Conservation (phyloP, 1,139 yeast genomes). For the Candida pseudocylindracea region DNA sequence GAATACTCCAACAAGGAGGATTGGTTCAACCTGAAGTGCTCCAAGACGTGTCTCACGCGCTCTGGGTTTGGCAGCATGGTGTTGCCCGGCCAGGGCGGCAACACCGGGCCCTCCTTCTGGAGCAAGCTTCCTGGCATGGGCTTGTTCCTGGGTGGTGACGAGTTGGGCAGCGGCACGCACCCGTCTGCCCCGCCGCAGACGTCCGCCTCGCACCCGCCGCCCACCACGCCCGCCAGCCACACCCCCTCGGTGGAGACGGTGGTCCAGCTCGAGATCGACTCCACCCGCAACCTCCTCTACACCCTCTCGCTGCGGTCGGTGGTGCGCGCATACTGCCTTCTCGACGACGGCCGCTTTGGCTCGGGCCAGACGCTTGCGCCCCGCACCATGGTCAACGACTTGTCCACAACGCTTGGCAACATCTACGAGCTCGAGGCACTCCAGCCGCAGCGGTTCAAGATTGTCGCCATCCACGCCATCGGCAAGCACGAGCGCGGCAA, state of each 20-base stretch:
- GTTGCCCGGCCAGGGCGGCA: slow-evolving; percentile 12
- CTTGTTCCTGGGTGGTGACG: no score
- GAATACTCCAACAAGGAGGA: slow-evolving; percentile 71
- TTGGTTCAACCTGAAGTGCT: slow-evolving; percentile 73
- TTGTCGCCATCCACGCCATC: slow-evolving; percentile 43
- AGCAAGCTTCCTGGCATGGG: slow-evolving; percentile 16
- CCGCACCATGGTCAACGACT: slow-evolving; percentile 19
- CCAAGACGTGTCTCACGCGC: slow-evolving; percentile 59
- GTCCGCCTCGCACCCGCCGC: slow-evolving; percentile 3
- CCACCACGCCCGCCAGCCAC: not conserved
- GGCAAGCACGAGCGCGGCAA: slow-evolving; percentile 42
- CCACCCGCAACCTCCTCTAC: slow-evolving; percentile 55
- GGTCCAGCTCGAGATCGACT: slow-evolving; percentile 48
- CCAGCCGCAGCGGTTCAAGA: slow-evolving; percentile 20
- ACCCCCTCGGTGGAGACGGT: slow-evolving; percentile 26
- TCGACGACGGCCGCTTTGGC: slow-evolving; percentile 1
- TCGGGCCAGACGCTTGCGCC: slow-evolving; percentile 14
- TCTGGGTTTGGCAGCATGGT: slow-evolving; percentile 32
- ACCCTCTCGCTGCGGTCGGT: slow-evolving; percentile 66
- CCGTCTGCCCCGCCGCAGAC: slow-evolving; percentile 10
- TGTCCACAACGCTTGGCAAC: slow-evolving; percentile 5
- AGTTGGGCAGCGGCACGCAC: slow-evolving; percentile 8
- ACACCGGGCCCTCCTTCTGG: not conserved
- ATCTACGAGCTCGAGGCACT: no score
- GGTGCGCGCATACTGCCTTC: slow-evolving; percentile 56